These are phyloP conservation scores for Domatiomyces catenatus DNA, from an alignment of 2,329 filamentous ascomycete species.

Conservation along the genomic window DNA sequence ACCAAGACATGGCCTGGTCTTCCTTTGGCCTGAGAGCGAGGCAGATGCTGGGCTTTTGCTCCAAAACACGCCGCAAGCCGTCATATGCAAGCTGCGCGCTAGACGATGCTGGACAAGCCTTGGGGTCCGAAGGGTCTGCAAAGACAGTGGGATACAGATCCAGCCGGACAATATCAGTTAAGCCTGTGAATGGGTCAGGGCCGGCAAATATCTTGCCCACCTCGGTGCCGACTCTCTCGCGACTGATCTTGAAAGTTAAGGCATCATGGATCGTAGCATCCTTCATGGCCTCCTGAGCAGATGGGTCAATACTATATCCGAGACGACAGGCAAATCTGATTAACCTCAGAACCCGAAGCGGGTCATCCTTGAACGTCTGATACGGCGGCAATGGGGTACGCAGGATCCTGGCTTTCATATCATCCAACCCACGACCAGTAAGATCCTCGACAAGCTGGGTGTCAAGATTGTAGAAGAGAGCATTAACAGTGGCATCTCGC, in stretches of 20 bases:
- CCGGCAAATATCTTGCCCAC: slow-evolving; percentile 82
- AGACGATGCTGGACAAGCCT: neutral
- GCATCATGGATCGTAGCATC: slow-evolving; percentile 62
- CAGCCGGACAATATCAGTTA: slow-evolving; percentile 13
- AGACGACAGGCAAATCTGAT: slow-evolving; percentile 83
- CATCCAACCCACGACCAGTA: slow-evolving; percentile 54
- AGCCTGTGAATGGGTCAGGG: slow-evolving; percentile 20
- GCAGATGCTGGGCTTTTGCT: slow-evolving; percentile 10
- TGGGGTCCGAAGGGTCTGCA: slow-evolving; percentile 7
- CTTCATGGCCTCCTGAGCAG: slow-evolving; percentile 58
- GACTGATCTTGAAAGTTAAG: slow-evolving; percentile 75
- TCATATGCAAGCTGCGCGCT: slow-evolving; percentile 8
- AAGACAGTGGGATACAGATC: slow-evolving; percentile 16
- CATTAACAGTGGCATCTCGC: slow-evolving; percentile 86
- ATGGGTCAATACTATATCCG: slow-evolving; percentile 58
- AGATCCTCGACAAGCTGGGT: slow-evolving; percentile 70
- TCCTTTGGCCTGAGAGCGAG: slow-evolving; percentile 11
- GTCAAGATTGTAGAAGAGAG: slow-evolving; percentile 87
- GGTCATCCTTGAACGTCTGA: slow-evolving; percentile 89
- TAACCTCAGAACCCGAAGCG: slow-evolving; percentile 68
- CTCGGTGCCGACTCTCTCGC: slow-evolving; percentile 76
- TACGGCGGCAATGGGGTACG: slow-evolving; percentile 74
- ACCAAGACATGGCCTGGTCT: slow-evolving; percentile 13
- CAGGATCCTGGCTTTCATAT: slow-evolving; percentile 59
- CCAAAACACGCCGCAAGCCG: slow-evolving; percentile 7